Conservation (phyloP, 2,329 filamentous ascomycete genomes). For the Mariannaea sp. region DNA sequence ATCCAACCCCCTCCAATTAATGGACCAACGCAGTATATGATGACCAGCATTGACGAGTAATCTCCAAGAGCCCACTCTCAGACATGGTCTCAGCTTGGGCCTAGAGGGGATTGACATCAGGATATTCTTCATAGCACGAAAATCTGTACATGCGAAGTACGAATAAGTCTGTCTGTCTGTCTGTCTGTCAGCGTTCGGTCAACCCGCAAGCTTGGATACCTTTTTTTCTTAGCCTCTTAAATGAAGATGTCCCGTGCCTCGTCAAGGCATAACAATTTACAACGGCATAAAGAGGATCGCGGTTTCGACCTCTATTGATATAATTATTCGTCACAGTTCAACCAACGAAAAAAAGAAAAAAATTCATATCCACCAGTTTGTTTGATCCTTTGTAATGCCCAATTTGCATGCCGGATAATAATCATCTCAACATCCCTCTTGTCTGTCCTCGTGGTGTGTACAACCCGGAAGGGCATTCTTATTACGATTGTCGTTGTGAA, state of each 20-base stretch:
- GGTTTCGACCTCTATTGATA: too few relatives aligned
- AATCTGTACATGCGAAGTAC: too few relatives aligned
- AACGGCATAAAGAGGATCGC: conserved; percentile 11
- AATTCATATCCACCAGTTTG: too few relatives aligned
- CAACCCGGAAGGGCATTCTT: background rate
- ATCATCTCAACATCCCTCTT: too few relatives aligned
- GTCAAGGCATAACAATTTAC: background rate
- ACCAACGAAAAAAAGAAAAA: too few relatives aligned
- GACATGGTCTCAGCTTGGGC: conserved; percentile 33
- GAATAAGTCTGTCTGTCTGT: too few relatives aligned
- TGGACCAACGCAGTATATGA: conserved; percentile 17
- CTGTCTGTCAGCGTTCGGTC: conserved; percentile 17
- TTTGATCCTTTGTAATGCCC: too few relatives aligned
- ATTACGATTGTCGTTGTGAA: conserved; percentile 9
- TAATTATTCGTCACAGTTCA: too few relatives aligned
- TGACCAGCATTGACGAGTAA: conserved; percentile 36
- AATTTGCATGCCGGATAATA: too few relatives aligned
- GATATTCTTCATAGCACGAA: too few relatives aligned
- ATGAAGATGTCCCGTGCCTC: conserved; percentile 12
- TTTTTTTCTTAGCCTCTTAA: conserved; percentile 5
- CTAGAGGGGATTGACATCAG: conserved; percentile 16
- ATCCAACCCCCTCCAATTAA: background rate
- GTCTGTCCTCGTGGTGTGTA: too few relatives aligned
- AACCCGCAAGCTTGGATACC: conserved; percentile 21
- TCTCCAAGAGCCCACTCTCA: conserved; percentile 33